A percentile compares a stretch with the other conserved stretches of the same genome.
These are phyloP conservation scores for Salisapilia sapeloensis DNA, from an alignment of 352 stramenopile genomes.

Conservation along the genomic window DNA sequence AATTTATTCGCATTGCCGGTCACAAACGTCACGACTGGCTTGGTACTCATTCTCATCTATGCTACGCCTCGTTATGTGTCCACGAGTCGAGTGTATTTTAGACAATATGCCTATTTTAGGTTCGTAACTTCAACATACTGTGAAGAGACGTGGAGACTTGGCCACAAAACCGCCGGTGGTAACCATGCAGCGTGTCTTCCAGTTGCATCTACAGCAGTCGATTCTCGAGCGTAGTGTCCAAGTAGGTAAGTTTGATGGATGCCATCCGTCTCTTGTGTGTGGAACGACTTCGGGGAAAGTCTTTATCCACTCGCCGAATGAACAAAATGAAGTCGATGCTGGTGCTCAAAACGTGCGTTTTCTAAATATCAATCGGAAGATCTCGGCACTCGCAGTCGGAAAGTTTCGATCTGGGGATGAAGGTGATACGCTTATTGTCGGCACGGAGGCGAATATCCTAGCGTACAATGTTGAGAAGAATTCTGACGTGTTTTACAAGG, in stretches of 20 bases:
- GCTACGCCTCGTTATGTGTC: too few species aligned
- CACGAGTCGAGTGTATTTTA: too few species aligned
- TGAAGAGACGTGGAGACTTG: too few species aligned
- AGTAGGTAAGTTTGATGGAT: conserved; percentile 70
- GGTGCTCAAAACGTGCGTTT: conserved; percentile 49
- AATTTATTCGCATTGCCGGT: conserved; percentile 82
- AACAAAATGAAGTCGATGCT: conserved; percentile 32
- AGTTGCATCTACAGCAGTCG: conserved; percentile 65
- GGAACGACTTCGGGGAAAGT: conserved; percentile 84
- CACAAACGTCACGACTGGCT: conserved; percentile 62
- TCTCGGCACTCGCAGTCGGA: conserved; percentile 63
- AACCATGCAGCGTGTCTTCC: conserved; percentile 62
- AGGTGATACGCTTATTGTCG: conserved; percentile 75
- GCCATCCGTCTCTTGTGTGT: conserved; percentile 54
- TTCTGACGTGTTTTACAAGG: conserved; percentile 87
- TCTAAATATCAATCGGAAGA: conserved; percentile 86
- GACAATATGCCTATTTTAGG: too few species aligned
- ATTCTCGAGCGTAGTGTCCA: conserved; percentile 59
- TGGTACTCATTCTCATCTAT: conserved; percentile 9
- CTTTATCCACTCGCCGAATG: conserved; percentile 81
- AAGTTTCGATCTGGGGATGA: conserved; percentile 38
- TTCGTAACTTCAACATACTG: too few species aligned
- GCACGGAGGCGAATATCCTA: conserved; percentile 79
- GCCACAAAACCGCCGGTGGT: too few species aligned
- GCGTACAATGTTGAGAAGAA: conserved; percentile 90